Conservation (phyloP, 2,329 filamentous ascomycete genomes). For the Aspergillus caelatus region DNA sequence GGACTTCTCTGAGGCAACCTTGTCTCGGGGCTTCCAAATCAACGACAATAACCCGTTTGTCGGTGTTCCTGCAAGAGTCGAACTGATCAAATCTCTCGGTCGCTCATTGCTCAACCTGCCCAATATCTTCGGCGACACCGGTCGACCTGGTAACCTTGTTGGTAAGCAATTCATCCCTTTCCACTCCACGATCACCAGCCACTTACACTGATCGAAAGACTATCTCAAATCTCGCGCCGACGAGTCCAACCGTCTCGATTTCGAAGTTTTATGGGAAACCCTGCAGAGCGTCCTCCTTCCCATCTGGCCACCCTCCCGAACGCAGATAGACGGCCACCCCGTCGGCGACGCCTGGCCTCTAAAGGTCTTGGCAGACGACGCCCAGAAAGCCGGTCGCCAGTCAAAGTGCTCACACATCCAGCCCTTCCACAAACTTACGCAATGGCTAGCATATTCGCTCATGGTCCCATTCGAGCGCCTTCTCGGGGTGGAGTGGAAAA, state of each 20-base stretch:
- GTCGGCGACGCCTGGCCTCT: constrained; percentile 58
- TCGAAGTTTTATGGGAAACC: constrained; percentile 45
- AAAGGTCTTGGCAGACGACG: constrained; percentile 15
- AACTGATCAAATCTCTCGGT: constrained; percentile 48
- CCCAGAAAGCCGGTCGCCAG: constrained; percentile 11
- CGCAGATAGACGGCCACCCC: constrained; percentile 43
- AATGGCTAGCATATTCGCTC: constrained; percentile 74
- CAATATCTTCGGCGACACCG: constrained; percentile 46
- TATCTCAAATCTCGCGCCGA: constrained; percentile 38
- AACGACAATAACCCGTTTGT: constrained; percentile 50
- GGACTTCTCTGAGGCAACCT: constrained; percentile 35
- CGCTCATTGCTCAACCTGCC: constrained; percentile 42
- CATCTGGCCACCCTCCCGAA: constrained; percentile 53
- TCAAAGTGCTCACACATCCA: constrained; percentile 40
- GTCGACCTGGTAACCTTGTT: constrained; percentile 53
- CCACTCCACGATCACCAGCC: too few relatives aligned
- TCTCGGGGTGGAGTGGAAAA: constrained; percentile 55
- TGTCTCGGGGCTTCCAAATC: constrained; percentile 50
- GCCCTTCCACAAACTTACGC: constrained; percentile 66
- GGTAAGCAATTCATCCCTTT: constrained; percentile 36
- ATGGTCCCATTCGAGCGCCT: constrained; percentile 65
- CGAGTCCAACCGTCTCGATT: constrained; percentile 37
- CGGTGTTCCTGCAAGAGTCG: constrained; percentile 48
- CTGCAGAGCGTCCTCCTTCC: constrained; percentile 53
- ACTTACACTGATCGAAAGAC: constrained; percentile 34